Evolutionary conservation across 2,329 filamentous ascomycete genomes (phyloP).

Genomic region (Talaromyces sp.): DNA sequence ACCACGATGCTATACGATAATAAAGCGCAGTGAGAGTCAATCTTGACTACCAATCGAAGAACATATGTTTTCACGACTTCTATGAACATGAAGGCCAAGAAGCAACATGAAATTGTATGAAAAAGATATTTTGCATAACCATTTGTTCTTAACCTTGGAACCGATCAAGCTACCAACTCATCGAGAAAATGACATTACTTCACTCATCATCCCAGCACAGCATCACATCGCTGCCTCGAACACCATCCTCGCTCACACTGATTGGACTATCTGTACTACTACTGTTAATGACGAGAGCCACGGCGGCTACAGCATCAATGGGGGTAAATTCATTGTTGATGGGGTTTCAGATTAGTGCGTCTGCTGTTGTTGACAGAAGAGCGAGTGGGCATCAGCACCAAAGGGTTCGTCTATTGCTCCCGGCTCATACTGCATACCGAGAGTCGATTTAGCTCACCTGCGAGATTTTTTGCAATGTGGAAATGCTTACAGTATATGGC

Average conservation of each 20-base stretch:
- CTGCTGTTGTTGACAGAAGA: background rate
- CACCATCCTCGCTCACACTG: constrained; percentile 1
- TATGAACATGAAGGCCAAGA: background rate
- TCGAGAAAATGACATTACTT: background rate
- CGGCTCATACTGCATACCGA: background rate
- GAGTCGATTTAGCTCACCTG: background rate
- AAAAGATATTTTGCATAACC: background rate
- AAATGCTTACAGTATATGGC: background rate
- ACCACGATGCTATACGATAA: background rate
- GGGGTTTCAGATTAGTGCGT: constrained; percentile 1
- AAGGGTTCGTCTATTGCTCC: background rate
- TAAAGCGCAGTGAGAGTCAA: background rate
- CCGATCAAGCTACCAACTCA: background rate
- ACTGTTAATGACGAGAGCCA: background rate
- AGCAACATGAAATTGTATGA: background rate
- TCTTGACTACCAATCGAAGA: background rate
- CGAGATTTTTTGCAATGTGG: background rate
- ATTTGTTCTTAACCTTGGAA: background rate
- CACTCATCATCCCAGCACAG: background rate
- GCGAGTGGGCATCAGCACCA: background rate
- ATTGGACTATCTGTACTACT: background rate
- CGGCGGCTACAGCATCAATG: constrained; percentile 2
- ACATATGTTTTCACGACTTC: too few species aligned
- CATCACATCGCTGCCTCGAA: background rate
- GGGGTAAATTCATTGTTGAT: background rate